A percentile compares a stretch with the other conserved stretches of the same genome.
Conservation (phyloP, 2,329 filamentous ascomycete genomes). For the Curvularia spicifera region DNA sequence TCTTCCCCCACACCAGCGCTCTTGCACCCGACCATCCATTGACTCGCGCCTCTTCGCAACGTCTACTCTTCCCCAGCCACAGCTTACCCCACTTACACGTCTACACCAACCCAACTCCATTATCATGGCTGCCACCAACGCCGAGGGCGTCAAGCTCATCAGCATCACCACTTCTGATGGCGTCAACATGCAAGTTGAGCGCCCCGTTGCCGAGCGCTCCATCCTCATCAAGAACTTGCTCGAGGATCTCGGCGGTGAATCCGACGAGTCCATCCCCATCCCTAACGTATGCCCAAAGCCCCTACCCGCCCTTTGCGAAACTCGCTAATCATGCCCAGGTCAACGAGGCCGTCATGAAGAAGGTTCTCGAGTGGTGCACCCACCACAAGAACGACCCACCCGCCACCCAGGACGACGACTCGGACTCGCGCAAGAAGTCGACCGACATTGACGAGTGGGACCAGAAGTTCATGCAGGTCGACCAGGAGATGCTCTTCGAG, state of each 20-base stretch:
- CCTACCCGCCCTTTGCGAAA: not conserved
- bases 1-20: constrained; percentile 9
- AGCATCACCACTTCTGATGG: constrained; percentile 56
- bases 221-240: constrained; percentile 98
- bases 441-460: constrained; percentile 99
- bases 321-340: constrained; percentile 59
- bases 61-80: constrained; percentile 9
- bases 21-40: not conserved
- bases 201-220: constrained; percentile 85
- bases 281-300: constrained; percentile 64
- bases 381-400: constrained; percentile 91
- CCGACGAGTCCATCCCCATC: constrained; percentile 78
- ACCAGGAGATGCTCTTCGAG: constrained; percentile 99
- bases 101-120: constrained; percentile 11
- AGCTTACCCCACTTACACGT: constrained; percentile 30
- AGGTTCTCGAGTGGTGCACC: constrained; percentile 98
- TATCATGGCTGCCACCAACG: constrained; percentile 33
- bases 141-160: constrained; percentile 38
- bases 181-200: constrained; percentile 60
- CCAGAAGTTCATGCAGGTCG: constrained; percentile 99
- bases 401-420: constrained; percentile 83
- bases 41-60: not conserved
- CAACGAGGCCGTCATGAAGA: constrained; percentile 90
- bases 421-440: constrained; percentile 94
- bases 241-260: constrained; percentile 78